Conservation (phyloP, 371 early-diverging fungal species). For the Funneliformis caledonium region DNA sequence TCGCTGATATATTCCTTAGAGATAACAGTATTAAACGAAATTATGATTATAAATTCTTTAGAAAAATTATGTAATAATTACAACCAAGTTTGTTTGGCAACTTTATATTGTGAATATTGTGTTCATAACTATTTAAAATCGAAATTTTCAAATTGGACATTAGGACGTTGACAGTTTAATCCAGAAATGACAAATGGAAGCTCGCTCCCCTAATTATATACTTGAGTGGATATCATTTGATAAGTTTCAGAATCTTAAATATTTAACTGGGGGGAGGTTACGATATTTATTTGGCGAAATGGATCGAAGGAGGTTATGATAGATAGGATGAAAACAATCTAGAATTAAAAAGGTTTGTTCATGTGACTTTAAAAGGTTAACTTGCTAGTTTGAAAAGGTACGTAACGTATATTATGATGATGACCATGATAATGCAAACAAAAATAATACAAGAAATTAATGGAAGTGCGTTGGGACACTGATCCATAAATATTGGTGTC, state of each 20-base stretch:
- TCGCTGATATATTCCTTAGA: too few relatives aligned
- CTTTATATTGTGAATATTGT: slow-evolving; percentile 4
- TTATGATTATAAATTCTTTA: too few relatives aligned
- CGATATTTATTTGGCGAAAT: background rate
- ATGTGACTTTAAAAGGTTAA: background rate
- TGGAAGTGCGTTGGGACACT: too few relatives aligned
- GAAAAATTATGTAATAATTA: too few relatives aligned
- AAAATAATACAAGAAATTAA: too few relatives aligned
- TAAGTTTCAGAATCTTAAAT: background rate
- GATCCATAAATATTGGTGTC: too few relatives aligned
- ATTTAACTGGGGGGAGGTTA: background rate
- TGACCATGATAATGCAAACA: too few relatives aligned
- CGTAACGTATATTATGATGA: background rate
- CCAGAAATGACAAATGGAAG: background rate
- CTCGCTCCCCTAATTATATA: background rate
- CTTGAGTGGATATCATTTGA: slow-evolving; percentile 2
- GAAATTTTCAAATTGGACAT: background rate
- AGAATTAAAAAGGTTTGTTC: background rate
- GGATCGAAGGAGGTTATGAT: slow-evolving; percentile 10
- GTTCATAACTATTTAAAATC: background rate
- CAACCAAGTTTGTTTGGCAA: too few relatives aligned
- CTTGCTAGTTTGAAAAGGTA: background rate
- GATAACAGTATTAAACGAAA: too few relatives aligned
- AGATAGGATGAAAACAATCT: background rate
- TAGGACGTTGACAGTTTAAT: background rate